Base-by-base conservation (phyloP, 2,329 filamentous ascomycete species). In the Cordyceps farinosa region DNA sequence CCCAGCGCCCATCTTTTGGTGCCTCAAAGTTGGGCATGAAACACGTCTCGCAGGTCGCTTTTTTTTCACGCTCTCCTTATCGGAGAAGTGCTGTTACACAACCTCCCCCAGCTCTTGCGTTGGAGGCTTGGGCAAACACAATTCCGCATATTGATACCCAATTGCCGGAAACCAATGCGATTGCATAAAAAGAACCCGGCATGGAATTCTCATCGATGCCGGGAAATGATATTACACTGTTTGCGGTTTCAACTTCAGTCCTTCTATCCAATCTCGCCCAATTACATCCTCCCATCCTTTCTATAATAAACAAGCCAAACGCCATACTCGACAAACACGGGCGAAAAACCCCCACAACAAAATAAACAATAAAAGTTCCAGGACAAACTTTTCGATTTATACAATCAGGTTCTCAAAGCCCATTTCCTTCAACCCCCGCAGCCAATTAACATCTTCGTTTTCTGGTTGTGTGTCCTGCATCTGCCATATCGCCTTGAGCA, bases 361-460 rank as follows among this genome's bases (percentile, higher is more conserved):
- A n/a, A 47, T 13, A 32, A 22, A 13, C n/a, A 54, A 34, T 34
- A 36, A 29, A 22, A 29, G 10, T 6, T 7, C 11, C 27, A 13
- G 10, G 34, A 11, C 55, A 29, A n/a, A 30, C 27, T 50, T 27
- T 55, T 44, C 5, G 15, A 51, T 22, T 70, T 70, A 82, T 32
- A 82, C 79, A 65, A 82, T 80, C 66, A 82, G 69, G 65, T 77
- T 78, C 57, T 81, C 78, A 62, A 79, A 78, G 9, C 76, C 76
- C 65, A 78, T 71, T n/a, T 74, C 73, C 63, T 77, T 76, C 52
- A 82, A 68, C 59, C 76, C 76, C 63, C 76, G 73, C 50, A 82
- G 69, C 80, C 80, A 82, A 65, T 74, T 75, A 30, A 73, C 70
- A 13, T 66, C 69, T 5, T 66, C 62, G 17, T 67, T 62, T 15